phyloP scores from a whole-genome alignment of 345 rosid species.

The Pistacia atlantica region DNA sequence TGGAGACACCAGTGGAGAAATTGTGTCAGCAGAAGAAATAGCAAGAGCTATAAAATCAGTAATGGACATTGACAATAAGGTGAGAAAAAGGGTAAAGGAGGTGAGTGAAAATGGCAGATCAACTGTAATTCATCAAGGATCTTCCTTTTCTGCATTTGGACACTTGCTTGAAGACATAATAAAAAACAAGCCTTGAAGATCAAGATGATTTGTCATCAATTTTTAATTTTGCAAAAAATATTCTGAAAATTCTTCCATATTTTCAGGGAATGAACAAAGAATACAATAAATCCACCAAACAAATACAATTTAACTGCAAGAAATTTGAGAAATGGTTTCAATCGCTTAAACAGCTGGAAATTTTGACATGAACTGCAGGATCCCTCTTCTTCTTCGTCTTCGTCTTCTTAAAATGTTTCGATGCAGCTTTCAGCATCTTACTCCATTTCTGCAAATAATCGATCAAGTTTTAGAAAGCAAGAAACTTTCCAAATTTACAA shows the following conservation, averaged over 20 bases:
- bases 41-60: constrained; percentile 28
- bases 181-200: neutral
- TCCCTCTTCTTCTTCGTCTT: constrained; percentile 59
- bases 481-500: neutral
- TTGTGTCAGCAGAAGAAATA: constrained; percentile 23
- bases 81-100: constrained; percentile 20
- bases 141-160: constrained; percentile 22
- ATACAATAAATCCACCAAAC: neutral
- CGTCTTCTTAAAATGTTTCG: constrained; percentile 77
- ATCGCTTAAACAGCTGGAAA: constrained; percentile 44
- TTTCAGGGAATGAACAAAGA: no score
- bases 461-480: neutral
- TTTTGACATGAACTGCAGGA: constrained; percentile 36
- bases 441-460: constrained; percentile 58
- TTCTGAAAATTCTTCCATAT: neutral
- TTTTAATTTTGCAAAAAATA: no score
- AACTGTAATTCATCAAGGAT: constrained; percentile 29
- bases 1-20: neutral
- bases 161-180: constrained; percentile 20
- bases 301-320: neutral
- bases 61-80: constrained; percentile 20
- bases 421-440: constrained; percentile 69
- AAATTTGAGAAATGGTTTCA: neutral
- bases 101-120: constrained; percentile 18
- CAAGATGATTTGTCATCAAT: neutral